phyloP scores from a whole-genome alignment of 805 yeast genomes.

The Candida michaelii region DNA sequence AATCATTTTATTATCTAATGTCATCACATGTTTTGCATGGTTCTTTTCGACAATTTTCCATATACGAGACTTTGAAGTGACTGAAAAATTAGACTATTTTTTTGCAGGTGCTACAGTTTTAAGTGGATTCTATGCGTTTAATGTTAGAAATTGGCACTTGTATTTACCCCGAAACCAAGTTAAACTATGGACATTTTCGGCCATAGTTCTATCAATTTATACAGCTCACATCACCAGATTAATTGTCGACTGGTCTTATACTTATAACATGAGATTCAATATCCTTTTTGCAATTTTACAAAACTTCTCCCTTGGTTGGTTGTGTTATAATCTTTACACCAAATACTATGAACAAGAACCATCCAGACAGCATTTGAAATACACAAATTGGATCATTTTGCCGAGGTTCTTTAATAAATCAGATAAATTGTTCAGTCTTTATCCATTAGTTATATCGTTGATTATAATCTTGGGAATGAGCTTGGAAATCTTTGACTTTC shows the following conservation, averaged over 20 bases:
- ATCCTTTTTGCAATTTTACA: slow-evolving; percentile 76
- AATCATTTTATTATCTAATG: slow-evolving; percentile 5
- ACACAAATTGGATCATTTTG: slow-evolving; percentile 24
- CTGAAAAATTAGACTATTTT: slow-evolving; percentile 88
- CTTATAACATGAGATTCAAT: slow-evolving; percentile 92
- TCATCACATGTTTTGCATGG: slow-evolving; percentile 64
- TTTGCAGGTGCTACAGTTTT: slow-evolving; percentile 90
- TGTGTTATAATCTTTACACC: slow-evolving; percentile 34
- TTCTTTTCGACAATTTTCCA: slow-evolving; percentile 82
- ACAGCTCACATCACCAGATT: slow-evolving; percentile 65
- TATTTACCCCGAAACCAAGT: slow-evolving; percentile 36
- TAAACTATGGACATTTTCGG: slow-evolving; percentile 35
- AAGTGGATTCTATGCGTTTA: slow-evolving; percentile 71
- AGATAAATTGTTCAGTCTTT: slow-evolving; percentile 39
- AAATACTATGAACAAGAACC: slow-evolving; percentile 23
- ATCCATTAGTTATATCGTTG: slow-evolving; percentile 35
- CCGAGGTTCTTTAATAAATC: slow-evolving; percentile 33
- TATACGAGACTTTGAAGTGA: slow-evolving; percentile 71
- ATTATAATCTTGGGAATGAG: slow-evolving; percentile 73
- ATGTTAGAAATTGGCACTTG: slow-evolving; percentile 58
- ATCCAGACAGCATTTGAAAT: slow-evolving; percentile 24
- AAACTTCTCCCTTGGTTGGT: slow-evolving; percentile 42
- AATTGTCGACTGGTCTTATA: slow-evolving; percentile 77
- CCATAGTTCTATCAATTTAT: slow-evolving; percentile 51
- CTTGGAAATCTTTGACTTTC: slow-evolving; percentile 88